Evolutionary conservation across 129 eudicot species (phyloP).

Genomic region (Deinandra increscens): DNA sequence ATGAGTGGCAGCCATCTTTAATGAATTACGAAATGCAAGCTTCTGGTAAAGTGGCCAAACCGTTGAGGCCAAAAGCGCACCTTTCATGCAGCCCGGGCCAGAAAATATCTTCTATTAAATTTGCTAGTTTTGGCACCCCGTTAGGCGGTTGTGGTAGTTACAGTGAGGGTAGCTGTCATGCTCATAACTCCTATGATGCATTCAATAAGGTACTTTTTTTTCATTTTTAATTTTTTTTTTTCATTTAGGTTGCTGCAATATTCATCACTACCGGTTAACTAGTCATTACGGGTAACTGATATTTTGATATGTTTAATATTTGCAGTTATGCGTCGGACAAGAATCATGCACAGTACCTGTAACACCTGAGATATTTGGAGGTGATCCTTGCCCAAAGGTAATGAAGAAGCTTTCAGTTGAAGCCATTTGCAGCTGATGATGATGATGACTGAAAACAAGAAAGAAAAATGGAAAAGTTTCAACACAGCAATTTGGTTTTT

Average conservation of each 20-base stretch:
- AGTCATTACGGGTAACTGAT: neutral
- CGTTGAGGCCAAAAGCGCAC: constrained; percentile 95
- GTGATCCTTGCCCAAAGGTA: constrained; percentile 91
- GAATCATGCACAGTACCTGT: constrained; percentile 80
- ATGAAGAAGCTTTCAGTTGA: constrained; percentile 97
- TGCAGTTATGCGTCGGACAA: constrained; percentile 80
- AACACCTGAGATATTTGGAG: constrained; percentile 83
- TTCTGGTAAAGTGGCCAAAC: constrained; percentile 69
- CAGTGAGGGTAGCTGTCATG: constrained; percentile 87
- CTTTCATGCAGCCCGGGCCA: constrained; percentile 84
- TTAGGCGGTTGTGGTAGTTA: constrained; percentile 85
- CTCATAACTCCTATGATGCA: constrained; percentile 81
- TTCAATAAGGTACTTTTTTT: constrained; percentile 62
- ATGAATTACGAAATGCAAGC: constrained; percentile 74
- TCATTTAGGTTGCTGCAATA: neutral
- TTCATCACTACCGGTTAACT: too few relatives aligned
- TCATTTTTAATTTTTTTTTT: neutral
- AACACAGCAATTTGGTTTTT: constrained; percentile 15
- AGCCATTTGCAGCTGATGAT: constrained; percentile 80
- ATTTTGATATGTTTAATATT: constrained; percentile 11
- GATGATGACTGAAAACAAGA: neutral
- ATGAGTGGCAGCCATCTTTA: constrained; percentile 90
- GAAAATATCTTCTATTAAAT: constrained; percentile 83
- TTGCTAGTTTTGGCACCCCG: constrained; percentile 99
- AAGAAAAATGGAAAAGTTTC: neutral